Percentiles rank a stretch among this genome's conserved stretches.
Conservation (phyloP, 2,329 filamentous ascomycete genomes). For the Scedosporium apiospermum region DNA sequence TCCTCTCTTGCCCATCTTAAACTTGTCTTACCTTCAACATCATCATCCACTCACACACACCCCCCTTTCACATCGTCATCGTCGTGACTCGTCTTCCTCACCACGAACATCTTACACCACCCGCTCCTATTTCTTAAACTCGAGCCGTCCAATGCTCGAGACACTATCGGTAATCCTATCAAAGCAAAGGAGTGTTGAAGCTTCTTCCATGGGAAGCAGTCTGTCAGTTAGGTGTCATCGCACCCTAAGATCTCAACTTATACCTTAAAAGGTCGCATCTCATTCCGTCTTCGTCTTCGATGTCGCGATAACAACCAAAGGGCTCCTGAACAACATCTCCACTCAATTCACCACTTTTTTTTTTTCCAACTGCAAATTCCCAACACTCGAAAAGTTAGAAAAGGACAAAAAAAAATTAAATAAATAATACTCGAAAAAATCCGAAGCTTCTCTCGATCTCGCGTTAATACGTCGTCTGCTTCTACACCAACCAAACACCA, state of each 20-base stretch:
- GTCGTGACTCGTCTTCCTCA: neutral
- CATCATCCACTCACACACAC: neutral
- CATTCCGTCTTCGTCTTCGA: slow-evolving; percentile 1
- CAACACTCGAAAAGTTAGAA: neutral
- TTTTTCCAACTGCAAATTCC: neutral
- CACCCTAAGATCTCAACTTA: slow-evolving; percentile 2
- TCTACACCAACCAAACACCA: neutral
- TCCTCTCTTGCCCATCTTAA: neutral
- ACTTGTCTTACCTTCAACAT: neutral
- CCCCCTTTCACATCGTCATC: neutral
- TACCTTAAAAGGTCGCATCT: neutral
- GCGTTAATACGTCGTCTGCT: neutral
- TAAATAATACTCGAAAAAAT: neutral
- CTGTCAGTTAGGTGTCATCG: neutral
- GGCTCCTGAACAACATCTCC: neutral
- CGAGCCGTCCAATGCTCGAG: slow-evolving; percentile 4
- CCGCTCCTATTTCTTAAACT: neutral
- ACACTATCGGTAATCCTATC: neutral
- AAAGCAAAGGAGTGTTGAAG: neutral
- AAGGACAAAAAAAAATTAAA: neutral
- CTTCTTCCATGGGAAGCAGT: slow-evolving; percentile 6
- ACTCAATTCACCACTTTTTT: neutral
- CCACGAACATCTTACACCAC: neutral
- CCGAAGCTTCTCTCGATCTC: neutral
- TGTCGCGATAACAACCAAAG: neutral